These are phyloP conservation scores for Lasiosphaeria ovina DNA, from an alignment of 495 filamentous ascomycete genomes.

Conservation along the genomic window DNA sequence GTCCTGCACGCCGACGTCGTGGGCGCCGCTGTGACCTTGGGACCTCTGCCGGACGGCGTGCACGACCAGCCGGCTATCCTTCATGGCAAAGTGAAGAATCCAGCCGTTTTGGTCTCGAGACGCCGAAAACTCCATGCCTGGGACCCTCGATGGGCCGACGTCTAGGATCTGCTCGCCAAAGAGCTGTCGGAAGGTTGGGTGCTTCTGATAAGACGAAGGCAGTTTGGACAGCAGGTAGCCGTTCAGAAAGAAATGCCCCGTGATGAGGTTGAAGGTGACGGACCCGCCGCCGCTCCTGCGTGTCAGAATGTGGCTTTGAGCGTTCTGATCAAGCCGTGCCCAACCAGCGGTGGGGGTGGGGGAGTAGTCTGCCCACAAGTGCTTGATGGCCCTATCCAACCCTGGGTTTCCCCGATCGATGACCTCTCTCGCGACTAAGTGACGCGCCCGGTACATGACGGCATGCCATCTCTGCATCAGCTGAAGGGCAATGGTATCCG, in stretches of 20 bases:
- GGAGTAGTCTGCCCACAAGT: slow-evolving; percentile 19
- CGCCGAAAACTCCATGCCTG: slow-evolving; percentile 47
- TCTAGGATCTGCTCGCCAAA: slow-evolving; percentile 41
- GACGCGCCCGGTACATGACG: slow-evolving; percentile 12
- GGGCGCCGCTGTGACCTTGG: slow-evolving; percentile 24
- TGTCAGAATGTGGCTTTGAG: slow-evolving; percentile 9
- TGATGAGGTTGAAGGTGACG: slow-evolving; percentile 55
- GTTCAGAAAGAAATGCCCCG: slow-evolving; percentile 56
- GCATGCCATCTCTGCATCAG: slow-evolving; percentile 15
- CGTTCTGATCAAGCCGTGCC: background rate
- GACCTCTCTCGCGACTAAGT: slow-evolving; percentile 1
- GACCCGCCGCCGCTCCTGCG: slow-evolving; percentile 4
- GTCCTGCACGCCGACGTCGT: background rate
- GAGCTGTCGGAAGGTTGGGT: slow-evolving; percentile 31
- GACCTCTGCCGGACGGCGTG: slow-evolving; percentile 13
- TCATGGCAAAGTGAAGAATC: slow-evolving; percentile 23
- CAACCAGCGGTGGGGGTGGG: slow-evolving; percentile 1
- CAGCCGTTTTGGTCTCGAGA: slow-evolving; percentile 20
- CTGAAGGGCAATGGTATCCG: slow-evolving; percentile 4
- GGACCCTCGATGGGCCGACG: slow-evolving; percentile 47
- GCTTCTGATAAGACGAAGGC: slow-evolving; percentile 44
- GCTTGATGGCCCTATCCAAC: slow-evolving; percentile 12
- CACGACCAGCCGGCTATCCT: slow-evolving; percentile 10
- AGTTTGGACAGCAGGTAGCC: slow-evolving; percentile 51
- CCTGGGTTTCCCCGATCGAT: slow-evolving; percentile 4